phyloP scores from a whole-genome alignment of 495 filamentous ascomycete species.

The Penicillium longicatenatum region DNA sequence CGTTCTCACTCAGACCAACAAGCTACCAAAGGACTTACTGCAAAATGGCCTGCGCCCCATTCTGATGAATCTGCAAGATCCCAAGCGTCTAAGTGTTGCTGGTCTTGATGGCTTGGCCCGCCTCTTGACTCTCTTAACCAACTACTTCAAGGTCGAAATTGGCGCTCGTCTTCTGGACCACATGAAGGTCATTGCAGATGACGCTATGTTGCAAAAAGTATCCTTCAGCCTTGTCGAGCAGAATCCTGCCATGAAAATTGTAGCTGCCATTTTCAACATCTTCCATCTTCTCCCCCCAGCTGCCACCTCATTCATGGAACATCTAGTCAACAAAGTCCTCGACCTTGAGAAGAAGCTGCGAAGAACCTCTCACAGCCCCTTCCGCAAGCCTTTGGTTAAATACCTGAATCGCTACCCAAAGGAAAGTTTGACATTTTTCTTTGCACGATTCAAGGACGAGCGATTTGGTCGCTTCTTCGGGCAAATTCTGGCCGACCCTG shows the following conservation, averaged over 20 bases:
- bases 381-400: constrained; percentile 87
- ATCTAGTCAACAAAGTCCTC: constrained; percentile 83
- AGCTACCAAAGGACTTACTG: constrained; percentile 91
- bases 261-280: constrained; percentile 91
- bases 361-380: constrained; percentile 89
- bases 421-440: constrained; percentile 80
- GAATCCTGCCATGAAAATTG: constrained; percentile 85
- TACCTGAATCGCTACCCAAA: constrained; percentile 92
- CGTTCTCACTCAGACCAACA: constrained; percentile 83
- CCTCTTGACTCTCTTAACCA: constrained; percentile 85
- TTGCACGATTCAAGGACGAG: constrained; percentile 72
- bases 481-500: constrained; percentile 78
- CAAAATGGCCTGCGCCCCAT: constrained; percentile 95
- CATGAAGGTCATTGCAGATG: constrained; percentile 86
- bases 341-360: constrained; percentile 85
- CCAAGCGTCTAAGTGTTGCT: constrained; percentile 83
- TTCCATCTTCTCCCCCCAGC: constrained; percentile 92
- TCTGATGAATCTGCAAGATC: constrained; percentile 92
- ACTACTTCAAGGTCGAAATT: constrained; percentile 99
- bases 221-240: constrained; percentile 95
- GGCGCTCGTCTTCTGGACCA: constrained; percentile 88
- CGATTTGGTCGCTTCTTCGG: constrained; percentile 92
- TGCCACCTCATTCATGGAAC: constrained; percentile 86
- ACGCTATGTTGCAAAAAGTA: constrained; percentile 75
- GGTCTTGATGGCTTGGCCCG: constrained; percentile 90